Base-by-base conservation (phyloP, 202 grass and related monocot genomes). In the Cymbopogon flexuosus region DNA sequence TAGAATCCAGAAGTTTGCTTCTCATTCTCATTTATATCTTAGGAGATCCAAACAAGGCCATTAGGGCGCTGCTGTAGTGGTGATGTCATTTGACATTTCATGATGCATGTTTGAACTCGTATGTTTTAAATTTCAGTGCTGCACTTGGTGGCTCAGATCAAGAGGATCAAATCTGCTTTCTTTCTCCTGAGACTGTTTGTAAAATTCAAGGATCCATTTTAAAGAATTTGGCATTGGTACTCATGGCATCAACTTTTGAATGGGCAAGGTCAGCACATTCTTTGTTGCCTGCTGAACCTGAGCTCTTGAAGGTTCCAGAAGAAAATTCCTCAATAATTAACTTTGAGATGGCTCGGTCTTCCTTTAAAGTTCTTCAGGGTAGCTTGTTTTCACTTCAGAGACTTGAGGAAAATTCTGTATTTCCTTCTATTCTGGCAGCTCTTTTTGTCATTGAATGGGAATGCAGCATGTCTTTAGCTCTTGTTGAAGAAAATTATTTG, bases 381-480 rank as follows among this genome's bases (percentile, higher is more conserved):
- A 94, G 92, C 68, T 83, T 94, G 8, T 90, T 90, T 84, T 83
- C 46, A 64, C 82, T 93, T 81, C 63, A 21, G 64, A 79, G 63
- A 70, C 62, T 86, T 19, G 75, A 91, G 80, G 77, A 87, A 66
- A 85, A 90, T 81, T 90, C 62, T 72, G 43, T 54, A 56, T 83
- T 92, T 85, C 72, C 92, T 78, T 82, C 75, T 79, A 80, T 91
- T 86, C 86, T 97, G 62, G 88, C 92, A 59, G 58, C 91, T 75
- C 80, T 97, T 8, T 93, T 97, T 87, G 81, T 85, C 52, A 82
- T 90, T 72, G 85, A 88, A 67, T 97, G 95, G 95, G 90, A 97
- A 89, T 89, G 83, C 69, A 91, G 68, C 63, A 91, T 90, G 82
- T 75, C 80, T 81, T 76, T 84, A 72, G 57, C 51, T 79, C 58